Percentiles rank a stretch among this genome's conserved stretches.
Conservation (phyloP, 805 yeast species). For the Alloascoidea hylecoeti region DNA sequence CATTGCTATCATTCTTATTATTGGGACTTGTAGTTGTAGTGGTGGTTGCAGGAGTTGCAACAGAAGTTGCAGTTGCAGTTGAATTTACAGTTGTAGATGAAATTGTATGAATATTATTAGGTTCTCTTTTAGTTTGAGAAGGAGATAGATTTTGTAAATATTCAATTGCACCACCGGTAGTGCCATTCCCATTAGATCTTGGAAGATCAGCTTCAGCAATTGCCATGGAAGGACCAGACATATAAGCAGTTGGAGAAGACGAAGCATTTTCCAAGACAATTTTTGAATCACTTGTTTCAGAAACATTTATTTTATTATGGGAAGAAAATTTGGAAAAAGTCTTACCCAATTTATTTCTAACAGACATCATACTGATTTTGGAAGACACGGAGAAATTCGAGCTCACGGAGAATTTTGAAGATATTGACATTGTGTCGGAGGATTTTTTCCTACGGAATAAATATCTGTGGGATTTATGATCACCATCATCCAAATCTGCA, state of each 20-base stretch:
- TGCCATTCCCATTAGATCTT: background rate
- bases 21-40: background rate
- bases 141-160: too few species aligned
- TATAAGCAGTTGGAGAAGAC: too few species aligned
- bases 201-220: background rate
- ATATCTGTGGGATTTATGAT: too few species aligned
- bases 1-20: background rate
- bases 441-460: background rate
- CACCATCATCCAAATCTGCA: too few species aligned
- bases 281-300: background rate
- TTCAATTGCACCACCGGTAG: too few species aligned
- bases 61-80: too few species aligned
- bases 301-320: background rate
- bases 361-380: background rate
- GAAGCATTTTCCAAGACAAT: background rate
- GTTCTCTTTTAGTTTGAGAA: too few species aligned
- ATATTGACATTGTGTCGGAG: background rate
- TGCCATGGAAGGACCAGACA: background rate
- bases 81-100: too few species aligned
- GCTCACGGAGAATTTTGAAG: slow-evolving; percentile 1
- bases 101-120: too few species aligned
- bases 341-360: background rate
- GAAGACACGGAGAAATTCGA: background rate
- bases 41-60: too few species aligned
- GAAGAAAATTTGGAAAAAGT: background rate